Base-by-base conservation (phyloP, 805 yeast species). In the Tetrapisispora arboricola region DNA sequence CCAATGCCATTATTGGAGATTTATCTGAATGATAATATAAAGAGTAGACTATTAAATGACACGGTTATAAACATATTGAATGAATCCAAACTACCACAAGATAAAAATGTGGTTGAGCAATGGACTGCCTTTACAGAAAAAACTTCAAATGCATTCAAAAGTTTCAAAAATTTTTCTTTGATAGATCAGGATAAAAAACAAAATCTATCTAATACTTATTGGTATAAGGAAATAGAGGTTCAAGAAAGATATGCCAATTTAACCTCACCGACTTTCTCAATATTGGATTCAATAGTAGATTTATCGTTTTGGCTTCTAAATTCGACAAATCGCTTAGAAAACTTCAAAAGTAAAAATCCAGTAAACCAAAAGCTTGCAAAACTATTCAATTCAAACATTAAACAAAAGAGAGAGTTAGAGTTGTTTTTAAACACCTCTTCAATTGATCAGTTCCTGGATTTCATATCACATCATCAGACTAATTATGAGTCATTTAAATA, bases 211-310 rank as follows among this genome's bases (percentile, higher is more conserved):
- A 22, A 13, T 26, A 27, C 6, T 17, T 39, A 7, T 13, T 39
- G 42, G 42, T 39, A 13, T 18, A 49, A 58, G 3, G 66, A 64
- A 28, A 55, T 77, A 13, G 68, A 68, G 15, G 67, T 71, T 12
- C 67, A 71, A 48, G 85, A 79, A 49, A 50, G 64, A 6, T 79
- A 79, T 50, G 7, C 18, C 5, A 49, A 53, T 15, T 73, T 58
- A 43, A 51, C 66, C 1, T 48, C 46, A 13, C 37, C 49, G 0
- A 84, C 78, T 36, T 41, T 58, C 8, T 37, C 34, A 10, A 37
- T 22, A 13, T 8, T 41, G 12, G 34, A 42, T 32, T 25, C 26
- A 18, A 19, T 39, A 7, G 26, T 32, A 13, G 34, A 40, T 15
- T 18, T 34, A 32, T 33, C 43, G 11, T 20, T 21, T 24, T 6